Evolutionary conservation across 345 rosid genomes (phyloP), one percentile per base, ranked within the genome.

Genomic region (Citrus inodora): DNA sequence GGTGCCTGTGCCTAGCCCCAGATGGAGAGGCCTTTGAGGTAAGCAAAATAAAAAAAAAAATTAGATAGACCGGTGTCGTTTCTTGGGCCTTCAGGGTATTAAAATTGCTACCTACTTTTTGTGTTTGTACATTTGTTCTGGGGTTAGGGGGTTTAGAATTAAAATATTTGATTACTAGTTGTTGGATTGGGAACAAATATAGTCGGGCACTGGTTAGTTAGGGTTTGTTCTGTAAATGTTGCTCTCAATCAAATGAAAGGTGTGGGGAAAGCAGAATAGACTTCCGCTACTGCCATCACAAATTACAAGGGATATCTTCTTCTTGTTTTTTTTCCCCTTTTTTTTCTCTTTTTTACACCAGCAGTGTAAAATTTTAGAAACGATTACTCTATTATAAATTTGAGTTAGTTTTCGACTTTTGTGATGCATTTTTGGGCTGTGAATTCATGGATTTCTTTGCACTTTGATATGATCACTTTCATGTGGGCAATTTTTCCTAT

Each of bases 1-100:
- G 14, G 84, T 91, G 83, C 92, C 95, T 16, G 87, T 91, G 63
- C 86, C 90, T 5, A 93, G 95, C 85, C 98, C 98, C 0, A 85
- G 69, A 78, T 82, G 89, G 89, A 89, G 88, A 78, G 90, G 89
- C 16, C 87, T 78, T 32, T 89, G 89, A 90, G 59, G 67, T 71
- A 33, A 68, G 4, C 51, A 37, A 55, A 40, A 37, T 3, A 71
- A 46, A 63, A 75, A 48, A 25, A 0, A 30, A 0, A 46, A 48
- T 64, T 1, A 24, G 22, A 32, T 67, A 51, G 24, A 21, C 19
- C 55, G 11, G 21, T 70, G 59, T 28, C 33, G 51, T 65, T 72
- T 35, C 51, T 77, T 40, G 22, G 81, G 66, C 28, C 38, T 24
- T 76, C 61, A 59, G 76, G 71, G 14, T n/a, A 73, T 70, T 30